Conservation (phyloP, 1,284 basidiomycete species). For the Cutaneotrichosporon mucoides region DNA sequence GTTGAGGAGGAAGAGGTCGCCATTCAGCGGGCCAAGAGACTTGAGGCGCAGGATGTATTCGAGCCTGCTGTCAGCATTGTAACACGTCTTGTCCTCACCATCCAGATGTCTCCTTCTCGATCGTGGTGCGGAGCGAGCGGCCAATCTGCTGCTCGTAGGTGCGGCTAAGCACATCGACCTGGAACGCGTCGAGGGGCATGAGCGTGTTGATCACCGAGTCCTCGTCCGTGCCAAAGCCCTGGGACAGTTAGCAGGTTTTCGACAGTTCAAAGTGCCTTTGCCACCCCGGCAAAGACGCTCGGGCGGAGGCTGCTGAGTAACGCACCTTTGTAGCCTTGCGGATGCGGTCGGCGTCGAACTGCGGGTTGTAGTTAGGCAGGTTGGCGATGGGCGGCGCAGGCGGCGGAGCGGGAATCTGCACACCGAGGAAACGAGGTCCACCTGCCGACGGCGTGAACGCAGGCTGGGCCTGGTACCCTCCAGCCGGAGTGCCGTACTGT, state of each 20-base stretch:
- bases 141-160: slow-evolving; percentile 47
- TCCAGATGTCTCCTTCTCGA: slow-evolving; percentile 48
- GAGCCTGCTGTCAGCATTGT: slow-evolving; percentile 36
- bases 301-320: background rate
- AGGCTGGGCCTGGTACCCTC: slow-evolving; percentile 7
- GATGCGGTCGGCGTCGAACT: slow-evolving; percentile 47
- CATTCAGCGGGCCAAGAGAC: slow-evolving; percentile 45
- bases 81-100: too few relatives aligned
- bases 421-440: slow-evolving; percentile 38
- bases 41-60: slow-evolving; percentile 46
- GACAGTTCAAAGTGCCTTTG: background rate
- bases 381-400: slow-evolving; percentile 37
- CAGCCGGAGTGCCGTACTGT: slow-evolving; percentile 13
- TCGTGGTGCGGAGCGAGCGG: slow-evolving; percentile 35
- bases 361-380: slow-evolving; percentile 45
- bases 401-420: slow-evolving; percentile 42
- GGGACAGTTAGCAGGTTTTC: background rate
- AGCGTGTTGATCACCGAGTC: slow-evolving; percentile 42
- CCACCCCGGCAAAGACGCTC: too few relatives aligned
- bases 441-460: slow-evolving; percentile 17
- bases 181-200: slow-evolving; percentile 44
- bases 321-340: slow-evolving; percentile 49
- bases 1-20: slow-evolving; percentile 44
- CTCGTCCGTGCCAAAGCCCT: slow-evolving; percentile 51
- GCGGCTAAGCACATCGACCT: slow-evolving; percentile 45